Percentiles rank a stretch among this genome's conserved stretches.
These are phyloP conservation scores for Berberis thunbergii DNA, from an alignment of 164 flowering plant species.

Conservation along the genomic window DNA sequence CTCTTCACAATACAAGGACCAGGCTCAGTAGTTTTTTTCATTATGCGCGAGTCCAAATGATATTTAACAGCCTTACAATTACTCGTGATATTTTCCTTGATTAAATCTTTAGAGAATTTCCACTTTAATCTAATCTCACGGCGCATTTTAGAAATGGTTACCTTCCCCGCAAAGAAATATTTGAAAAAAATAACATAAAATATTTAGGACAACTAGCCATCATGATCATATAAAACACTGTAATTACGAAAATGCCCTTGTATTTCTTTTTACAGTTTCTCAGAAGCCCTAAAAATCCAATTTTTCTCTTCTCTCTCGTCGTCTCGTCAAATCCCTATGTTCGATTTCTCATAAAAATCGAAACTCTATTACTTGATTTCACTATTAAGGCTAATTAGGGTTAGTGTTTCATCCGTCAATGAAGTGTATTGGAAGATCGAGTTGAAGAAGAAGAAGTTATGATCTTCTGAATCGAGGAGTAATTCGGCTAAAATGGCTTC, in stretches of 20 bases:
- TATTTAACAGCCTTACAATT: too few relatives aligned
- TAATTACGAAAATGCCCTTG: not conserved
- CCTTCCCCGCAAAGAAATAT: not conserved
- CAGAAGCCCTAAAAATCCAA: constrained; percentile 3
- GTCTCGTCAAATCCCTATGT: not conserved
- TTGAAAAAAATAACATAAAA: not conserved
- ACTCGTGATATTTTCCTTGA: too few relatives aligned
- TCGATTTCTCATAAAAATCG: too few relatives aligned
- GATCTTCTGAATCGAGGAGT: not conserved
- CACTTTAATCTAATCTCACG: too few relatives aligned
- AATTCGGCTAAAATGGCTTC: constrained; percentile 19
- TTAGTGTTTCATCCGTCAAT: not conserved
- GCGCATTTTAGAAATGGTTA: not conserved
- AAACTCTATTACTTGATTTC: too few relatives aligned
- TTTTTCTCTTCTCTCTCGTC: not conserved
- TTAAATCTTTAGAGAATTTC: too few relatives aligned
- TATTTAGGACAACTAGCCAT: not conserved
- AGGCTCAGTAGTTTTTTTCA: too few relatives aligned
- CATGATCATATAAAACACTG: not conserved
- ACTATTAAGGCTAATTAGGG: not conserved
- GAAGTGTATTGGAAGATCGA: not conserved
- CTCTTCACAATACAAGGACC: too few relatives aligned
- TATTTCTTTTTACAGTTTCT: not conserved
- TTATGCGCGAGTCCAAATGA: too few relatives aligned
- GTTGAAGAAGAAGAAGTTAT: not conserved